phyloP scores from a whole-genome alignment of 2,329 filamentous ascomycete genomes.

The Aspergillus phoenicis region DNA sequence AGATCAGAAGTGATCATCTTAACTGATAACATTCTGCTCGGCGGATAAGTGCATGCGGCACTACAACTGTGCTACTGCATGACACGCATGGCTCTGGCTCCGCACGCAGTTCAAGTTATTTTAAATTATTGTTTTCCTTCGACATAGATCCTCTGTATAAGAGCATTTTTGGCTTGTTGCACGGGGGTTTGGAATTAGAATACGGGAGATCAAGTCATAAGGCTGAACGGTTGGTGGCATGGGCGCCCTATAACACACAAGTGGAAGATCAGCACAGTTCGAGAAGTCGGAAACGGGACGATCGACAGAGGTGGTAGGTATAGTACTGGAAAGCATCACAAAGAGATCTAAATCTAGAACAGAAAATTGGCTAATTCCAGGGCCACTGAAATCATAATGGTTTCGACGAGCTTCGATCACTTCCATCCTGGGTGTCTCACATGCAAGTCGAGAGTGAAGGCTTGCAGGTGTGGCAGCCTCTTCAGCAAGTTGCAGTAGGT shows the following conservation, averaged over 20 bases:
- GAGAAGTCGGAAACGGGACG: neutral
- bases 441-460: neutral
- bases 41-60: neutral
- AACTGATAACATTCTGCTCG: constrained; percentile 1
- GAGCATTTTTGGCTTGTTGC: neutral
- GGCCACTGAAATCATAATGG: neutral
- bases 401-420: neutral
- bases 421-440: neutral
- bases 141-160: neutral
- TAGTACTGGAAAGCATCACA: neutral
- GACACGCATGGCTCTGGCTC: neutral
- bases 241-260: neutral
- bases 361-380: neutral
- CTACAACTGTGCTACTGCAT: neutral
- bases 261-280: neutral
- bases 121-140: no score
- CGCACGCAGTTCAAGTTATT: neutral
- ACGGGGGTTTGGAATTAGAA: neutral
- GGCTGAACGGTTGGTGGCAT: neutral
- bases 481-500: neutral
- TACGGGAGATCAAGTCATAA: neutral
- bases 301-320: neutral
- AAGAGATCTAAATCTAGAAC: neutral
- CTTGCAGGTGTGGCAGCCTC: neutral
- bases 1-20: neutral